Percentiles rank a stretch among this genome's conserved stretches.
These are phyloP conservation scores for Hypholoma sublateritium DNA, from an alignment of 768 basidiomycete species.

Conservation along the genomic window DNA sequence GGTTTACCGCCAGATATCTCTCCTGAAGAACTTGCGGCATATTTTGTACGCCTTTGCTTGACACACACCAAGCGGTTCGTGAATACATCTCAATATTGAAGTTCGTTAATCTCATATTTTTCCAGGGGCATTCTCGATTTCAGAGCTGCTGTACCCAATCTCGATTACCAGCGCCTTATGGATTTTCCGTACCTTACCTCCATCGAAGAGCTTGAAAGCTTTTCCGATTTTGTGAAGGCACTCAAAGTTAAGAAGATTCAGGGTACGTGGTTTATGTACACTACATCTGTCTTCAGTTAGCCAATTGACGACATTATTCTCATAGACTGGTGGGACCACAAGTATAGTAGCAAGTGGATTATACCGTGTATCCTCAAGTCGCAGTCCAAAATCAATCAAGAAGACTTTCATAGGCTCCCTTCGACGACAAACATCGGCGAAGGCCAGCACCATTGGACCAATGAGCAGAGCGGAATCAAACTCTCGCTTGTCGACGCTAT, in stretches of 20 bases:
- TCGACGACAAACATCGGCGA: constrained; percentile 19
- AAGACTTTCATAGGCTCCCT: constrained; percentile 3
- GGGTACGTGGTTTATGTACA: background rate
- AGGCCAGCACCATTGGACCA: constrained; percentile 17
- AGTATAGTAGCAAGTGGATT: constrained; percentile 17
- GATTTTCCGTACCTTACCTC: constrained; percentile 12
- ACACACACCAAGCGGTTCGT: too few relatives aligned
- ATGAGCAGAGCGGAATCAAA: constrained; percentile 14
- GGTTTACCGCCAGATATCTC: too few relatives aligned
- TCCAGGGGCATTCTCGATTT: too few relatives aligned
- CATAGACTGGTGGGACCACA: constrained; percentile 22
- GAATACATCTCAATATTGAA: too few relatives aligned
- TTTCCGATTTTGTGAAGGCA: background rate
- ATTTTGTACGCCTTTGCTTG: too few relatives aligned
- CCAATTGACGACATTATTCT: background rate
- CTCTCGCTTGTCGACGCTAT: constrained; percentile 15
- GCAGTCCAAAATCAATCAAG: background rate
- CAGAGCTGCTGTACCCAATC: too few relatives aligned
- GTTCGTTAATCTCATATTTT: too few relatives aligned
- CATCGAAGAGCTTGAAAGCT: background rate
- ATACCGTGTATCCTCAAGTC: constrained; percentile 10
- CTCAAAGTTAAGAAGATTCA: background rate
- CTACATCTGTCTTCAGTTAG: background rate
- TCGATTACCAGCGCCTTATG: too few relatives aligned
- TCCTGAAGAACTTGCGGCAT: too few relatives aligned